Base-by-base conservation (phyloP, 2,329 filamentous ascomycete genomes). In the Fusarium camptoceras region DNA sequence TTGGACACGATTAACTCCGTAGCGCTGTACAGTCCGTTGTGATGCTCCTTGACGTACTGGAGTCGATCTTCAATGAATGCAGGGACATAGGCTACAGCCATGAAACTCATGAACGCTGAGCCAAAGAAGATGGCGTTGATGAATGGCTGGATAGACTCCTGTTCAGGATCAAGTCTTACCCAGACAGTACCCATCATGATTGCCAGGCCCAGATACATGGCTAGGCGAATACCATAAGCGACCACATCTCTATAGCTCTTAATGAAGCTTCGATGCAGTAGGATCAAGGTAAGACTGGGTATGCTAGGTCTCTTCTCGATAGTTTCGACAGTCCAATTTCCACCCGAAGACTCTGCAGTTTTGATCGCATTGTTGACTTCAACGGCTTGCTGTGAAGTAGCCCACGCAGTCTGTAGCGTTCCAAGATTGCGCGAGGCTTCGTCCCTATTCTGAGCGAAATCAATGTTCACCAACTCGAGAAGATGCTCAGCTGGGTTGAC, bases 131-230 rank as follows among this genome's bases (percentile, higher is more conserved):
- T 92, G 49, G 92, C 92, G 77, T 97, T 97, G 78, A 90, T 93
- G 74, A 93, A 92, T 0, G 93, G 89, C 73, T 93, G 91, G 72
- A 97, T 95, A 62, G 91, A 91, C 59, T 85, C 82, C 76, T 97
- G 93, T 0, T 85, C 82, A 0, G 90, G 85, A 6, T 85, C 81
- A 5, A 97, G 84, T 8, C 93, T 88, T 16, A 97, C 82, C 90
- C 92, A 97, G 15, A 97, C 92, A 0, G 94, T 97, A 8, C 94
- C 93, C 91, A 95, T 94, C 87, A 96, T 91, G 72, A 96, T 88
- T 2, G 93, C 93, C 18, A 97, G 84, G 1, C 88, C 88, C 24
- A 75, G 68, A 78, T 97, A 96, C 93, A 97, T 97, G 42, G 87
- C 90, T 43, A 96, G 84, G 6, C 94, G 88, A 71, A 96, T 93